Percentiles rank a stretch among this genome's conserved stretches.
These are phyloP conservation scores for Ulota crispa DNA, from an alignment of 225 moss, liverwort and hornwort species.

Conservation along the genomic window DNA sequence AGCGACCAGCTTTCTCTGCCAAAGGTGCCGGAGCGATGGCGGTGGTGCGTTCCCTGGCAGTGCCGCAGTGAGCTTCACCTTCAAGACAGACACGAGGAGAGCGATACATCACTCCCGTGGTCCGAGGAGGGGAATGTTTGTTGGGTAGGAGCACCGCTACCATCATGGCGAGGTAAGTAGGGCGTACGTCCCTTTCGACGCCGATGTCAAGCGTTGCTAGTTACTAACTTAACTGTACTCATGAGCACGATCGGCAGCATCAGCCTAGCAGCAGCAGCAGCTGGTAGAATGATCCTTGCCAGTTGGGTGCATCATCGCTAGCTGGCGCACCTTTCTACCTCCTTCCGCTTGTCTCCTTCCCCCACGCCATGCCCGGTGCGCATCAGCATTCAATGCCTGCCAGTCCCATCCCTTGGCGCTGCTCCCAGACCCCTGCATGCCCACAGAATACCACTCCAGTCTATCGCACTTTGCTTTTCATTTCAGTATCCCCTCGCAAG, in stretches of 20 bases:
- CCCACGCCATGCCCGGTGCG: slow-evolving; percentile 6
- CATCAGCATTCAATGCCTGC: not conserved
- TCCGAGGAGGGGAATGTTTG: not conserved
- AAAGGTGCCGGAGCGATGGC: not conserved
- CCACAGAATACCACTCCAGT: not conserved
- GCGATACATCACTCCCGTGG: no score
- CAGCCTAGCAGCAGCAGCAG: not conserved
- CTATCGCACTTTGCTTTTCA: not conserved
- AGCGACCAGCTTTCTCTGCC: not conserved
- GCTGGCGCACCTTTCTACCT: not conserved
- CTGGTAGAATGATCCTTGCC: not conserved
- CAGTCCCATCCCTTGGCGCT: not conserved
- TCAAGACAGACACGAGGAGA: no score
- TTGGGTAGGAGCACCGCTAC: slow-evolving; percentile 3
- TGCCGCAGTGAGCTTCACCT: not conserved
- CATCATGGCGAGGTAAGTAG: slow-evolving; percentile 31
- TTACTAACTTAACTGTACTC: not conserved
- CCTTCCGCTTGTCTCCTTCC: not conserved
- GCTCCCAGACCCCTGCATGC: not conserved
- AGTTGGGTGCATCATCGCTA: slow-evolving; percentile 12
- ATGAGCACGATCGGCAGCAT: slow-evolving; percentile 22
- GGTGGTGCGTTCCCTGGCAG: not conserved
- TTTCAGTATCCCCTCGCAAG: not conserved
- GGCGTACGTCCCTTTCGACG: not conserved
- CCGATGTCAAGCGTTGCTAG: not conserved